A percentile compares a stretch with the other conserved stretches of the same genome.
These are phyloP conservation scores for Aspergillus fischeri DNA, from an alignment of 2,329 filamentous ascomycete genomes.

Conservation along the genomic window DNA sequence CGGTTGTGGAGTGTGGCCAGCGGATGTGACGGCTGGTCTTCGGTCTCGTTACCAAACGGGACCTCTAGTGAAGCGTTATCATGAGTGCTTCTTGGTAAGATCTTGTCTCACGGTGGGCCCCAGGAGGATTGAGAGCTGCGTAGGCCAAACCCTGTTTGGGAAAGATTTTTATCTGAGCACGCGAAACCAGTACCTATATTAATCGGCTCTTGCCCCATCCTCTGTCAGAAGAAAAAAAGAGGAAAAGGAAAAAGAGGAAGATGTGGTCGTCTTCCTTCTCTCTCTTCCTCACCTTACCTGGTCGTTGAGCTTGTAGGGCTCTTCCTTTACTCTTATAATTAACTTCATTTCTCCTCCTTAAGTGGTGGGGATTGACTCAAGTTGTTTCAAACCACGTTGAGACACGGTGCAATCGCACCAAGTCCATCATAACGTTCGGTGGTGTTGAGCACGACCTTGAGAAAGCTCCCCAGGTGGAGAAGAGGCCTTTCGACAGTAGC, in stretches of 20 bases:
- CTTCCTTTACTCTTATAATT: conserved; percentile 7
- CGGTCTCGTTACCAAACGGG: not conserved
- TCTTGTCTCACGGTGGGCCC: conserved; percentile 9
- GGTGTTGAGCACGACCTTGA: conserved; percentile 27
- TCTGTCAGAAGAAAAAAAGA: conserved; percentile 10
- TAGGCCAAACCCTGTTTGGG: conserved; percentile 1
- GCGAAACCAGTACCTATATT: conserved; percentile 5
- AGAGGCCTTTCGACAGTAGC: conserved; percentile 28
- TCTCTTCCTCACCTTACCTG: conserved; percentile 11
- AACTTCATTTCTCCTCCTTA: conserved; percentile 10
- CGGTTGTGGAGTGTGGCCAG: not conserved
- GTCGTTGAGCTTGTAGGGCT: conserved; percentile 19
- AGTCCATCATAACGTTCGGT: conserved; percentile 17
- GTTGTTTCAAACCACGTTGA: not conserved
- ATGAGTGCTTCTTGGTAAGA: conserved; percentile 1
- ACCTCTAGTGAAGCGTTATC: not conserved
- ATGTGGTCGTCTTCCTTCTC: conserved; percentile 17
- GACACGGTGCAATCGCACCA: conserved; percentile 11
- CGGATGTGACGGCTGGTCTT: not conserved
- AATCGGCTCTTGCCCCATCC: conserved; percentile 6
- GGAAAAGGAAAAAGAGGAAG: conserved; percentile 14
- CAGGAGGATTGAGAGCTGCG: not conserved
- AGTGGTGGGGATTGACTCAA: conserved; percentile 8
- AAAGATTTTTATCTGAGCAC: conserved; percentile 7
- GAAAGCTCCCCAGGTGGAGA: conserved; percentile 29